Evolutionary conservation across 352 stramenopile genomes (phyloP).

Genomic region (Phytophthora citricola): DNA sequence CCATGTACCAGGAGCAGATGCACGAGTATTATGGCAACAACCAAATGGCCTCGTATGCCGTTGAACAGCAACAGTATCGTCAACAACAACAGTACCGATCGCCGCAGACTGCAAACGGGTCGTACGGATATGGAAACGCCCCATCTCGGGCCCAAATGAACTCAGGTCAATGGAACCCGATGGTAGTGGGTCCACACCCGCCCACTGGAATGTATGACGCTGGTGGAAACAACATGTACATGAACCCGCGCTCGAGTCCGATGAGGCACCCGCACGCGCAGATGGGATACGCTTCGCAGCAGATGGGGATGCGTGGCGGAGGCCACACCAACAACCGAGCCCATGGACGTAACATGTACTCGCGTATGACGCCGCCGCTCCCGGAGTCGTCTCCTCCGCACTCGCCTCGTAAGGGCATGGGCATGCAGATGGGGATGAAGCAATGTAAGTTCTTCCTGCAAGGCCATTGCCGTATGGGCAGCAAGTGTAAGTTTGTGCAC

Average conservation of each 20-base stretch:
- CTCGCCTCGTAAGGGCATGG: conserved; percentile 55
- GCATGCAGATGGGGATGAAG: conserved; percentile 62
- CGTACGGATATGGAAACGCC: conserved; percentile 41
- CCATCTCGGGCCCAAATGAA: conserved; percentile 35
- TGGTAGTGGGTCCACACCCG: conserved; percentile 36
- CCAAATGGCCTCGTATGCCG: conserved; percentile 32
- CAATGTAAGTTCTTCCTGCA: conserved; percentile 89
- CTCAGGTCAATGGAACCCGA: conserved; percentile 51
- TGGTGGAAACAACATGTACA: conserved; percentile 56
- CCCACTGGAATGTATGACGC: conserved; percentile 38
- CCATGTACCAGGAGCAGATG: conserved; percentile 51
- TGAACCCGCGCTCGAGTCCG: conserved; percentile 44
- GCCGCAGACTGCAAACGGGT: conserved; percentile 27
- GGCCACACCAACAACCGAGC: conserved; percentile 32
- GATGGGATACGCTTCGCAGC: conserved; percentile 49
- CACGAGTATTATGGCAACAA: conserved; percentile 57
- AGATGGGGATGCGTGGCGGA: conserved; percentile 45
- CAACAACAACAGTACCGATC: conserved; percentile 40
- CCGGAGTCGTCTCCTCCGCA: conserved; percentile 68
- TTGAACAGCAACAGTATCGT: conserved; percentile 30
- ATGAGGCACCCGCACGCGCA: conserved; percentile 43
- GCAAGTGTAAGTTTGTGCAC: conserved; percentile 89
- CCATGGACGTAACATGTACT: conserved; percentile 49
- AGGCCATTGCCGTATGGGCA: conserved; percentile 85
- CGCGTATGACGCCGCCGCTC: conserved; percentile 63